These are phyloP conservation scores for Hypsizygus marmoreus DNA, from an alignment of 768 basidiomycete genomes.

Conservation along the genomic window DNA sequence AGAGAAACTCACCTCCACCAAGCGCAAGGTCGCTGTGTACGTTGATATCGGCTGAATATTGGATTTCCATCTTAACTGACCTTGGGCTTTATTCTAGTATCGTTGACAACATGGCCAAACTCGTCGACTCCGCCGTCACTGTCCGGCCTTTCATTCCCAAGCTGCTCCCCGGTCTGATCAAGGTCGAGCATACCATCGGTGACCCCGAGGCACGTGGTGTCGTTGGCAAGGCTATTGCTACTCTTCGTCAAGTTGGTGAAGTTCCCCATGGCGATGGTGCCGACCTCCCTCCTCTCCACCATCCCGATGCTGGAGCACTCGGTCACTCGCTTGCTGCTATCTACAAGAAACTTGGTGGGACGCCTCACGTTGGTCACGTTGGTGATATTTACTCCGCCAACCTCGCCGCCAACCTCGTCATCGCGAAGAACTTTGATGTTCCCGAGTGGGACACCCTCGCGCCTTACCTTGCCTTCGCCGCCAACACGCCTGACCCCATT, in stretches of 20 bases:
- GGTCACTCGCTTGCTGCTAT: conserved; percentile 66
- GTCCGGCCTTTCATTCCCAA: conserved; percentile 97
- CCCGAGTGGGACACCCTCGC: conserved; percentile 84
- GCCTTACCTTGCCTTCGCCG: conserved; percentile 71
- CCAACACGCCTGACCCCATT: conserved; percentile 64
- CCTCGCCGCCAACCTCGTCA: conserved; percentile 86
- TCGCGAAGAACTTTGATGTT: conserved; percentile 90
- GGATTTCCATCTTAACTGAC: conserved; percentile 19
- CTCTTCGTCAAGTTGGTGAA: conserved; percentile 93
- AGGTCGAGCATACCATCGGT: conserved; percentile 92
- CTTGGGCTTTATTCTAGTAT: conserved; percentile 54
- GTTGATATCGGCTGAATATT: conserved; percentile 31
- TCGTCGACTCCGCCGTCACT: conserved; percentile 92
- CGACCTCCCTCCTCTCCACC: conserved; percentile 83
- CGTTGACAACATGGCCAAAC: conserved; percentile 97
- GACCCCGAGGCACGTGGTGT: conserved; percentile 98
- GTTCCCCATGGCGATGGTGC: conserved; percentile 90
- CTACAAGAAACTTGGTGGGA: conserved; percentile 82
- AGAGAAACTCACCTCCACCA: conserved; percentile 94
- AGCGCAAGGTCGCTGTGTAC: conserved; percentile 97
- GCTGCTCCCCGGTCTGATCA: conserved; percentile 92
- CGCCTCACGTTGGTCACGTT: conserved; percentile 58
- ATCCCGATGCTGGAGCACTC: conserved; percentile 69
- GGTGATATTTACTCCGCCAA: conserved; percentile 69
- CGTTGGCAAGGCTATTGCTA: conserved; percentile 88